Base-by-base conservation (phyloP, 768 basidiomycete species). In the Suillus bovinus region DNA sequence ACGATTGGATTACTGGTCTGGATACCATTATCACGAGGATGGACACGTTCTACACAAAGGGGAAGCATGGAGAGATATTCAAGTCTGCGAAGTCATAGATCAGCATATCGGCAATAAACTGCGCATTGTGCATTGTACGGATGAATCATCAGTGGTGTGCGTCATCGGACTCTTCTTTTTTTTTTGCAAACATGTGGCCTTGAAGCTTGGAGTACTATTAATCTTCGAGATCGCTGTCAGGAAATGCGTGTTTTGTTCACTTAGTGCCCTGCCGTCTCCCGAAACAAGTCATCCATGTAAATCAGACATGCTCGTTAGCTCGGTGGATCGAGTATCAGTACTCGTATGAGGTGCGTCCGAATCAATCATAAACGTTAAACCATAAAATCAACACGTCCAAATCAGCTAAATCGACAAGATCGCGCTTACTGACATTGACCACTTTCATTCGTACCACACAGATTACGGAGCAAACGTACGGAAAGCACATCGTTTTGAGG, bases 1-100 rank as follows among this genome's bases (percentile, higher is more conserved):
- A 73, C 31, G 80, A 78, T 59, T 92, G 90, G 90, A 78, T 91
- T 0, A 74, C 61, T 0, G 88, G 82, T 0, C 78, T 92, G 14
- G 82, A 86, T 54, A 74, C 49, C 24, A 80, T 86, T 34, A 81
- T 89, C 4, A 65, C 64, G 47, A 81, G 81, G 56, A 76, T 89
- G 71, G 78, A 77, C 61, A 65, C 58, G 1, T 88, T 88, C 66
- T 78, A 90, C 64, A 79, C 77, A 64, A 78, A 83, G 64, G 87
- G 84, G 44, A 80, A 78, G 17, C 81, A 90, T 64, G 84, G 78
- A 20, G 78, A 86, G 68, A 61, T 72, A 24, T 68, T 27, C 59
- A 56, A 60, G n/a, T 27, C 49, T 55, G 17, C 38, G 17, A 56
- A 55, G 16, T 36, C 13, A 41, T 39, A 29, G 24, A 56, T 56